Percentiles rank a stretch among this genome's conserved stretches.
These are phyloP conservation scores for Talaromyces sp. DNA, from an alignment of 2,329 filamentous ascomycete genomes.

Conservation along the genomic window DNA sequence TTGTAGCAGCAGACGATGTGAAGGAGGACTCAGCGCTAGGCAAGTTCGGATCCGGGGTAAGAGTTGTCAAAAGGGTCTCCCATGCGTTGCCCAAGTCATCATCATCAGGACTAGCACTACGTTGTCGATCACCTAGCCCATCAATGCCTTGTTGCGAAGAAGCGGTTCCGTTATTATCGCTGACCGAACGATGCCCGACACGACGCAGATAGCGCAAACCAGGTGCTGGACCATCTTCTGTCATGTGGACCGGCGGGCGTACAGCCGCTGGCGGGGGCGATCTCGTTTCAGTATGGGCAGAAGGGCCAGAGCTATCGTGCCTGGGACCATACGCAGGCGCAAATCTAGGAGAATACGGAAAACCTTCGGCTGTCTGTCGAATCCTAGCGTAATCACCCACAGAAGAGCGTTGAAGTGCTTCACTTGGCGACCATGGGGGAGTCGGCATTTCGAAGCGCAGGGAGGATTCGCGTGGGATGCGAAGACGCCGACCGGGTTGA, in stretches of 20 bases:
- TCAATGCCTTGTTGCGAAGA: conserved; percentile 47
- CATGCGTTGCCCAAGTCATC: conserved; percentile 58
- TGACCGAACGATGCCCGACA: conserved; percentile 34
- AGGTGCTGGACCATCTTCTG: conserved; percentile 22
- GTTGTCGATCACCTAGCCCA: conserved; percentile 77
- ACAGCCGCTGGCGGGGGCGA: conserved; percentile 25
- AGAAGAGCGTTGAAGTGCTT: conserved; percentile 26
- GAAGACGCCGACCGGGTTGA: conserved; percentile 33
- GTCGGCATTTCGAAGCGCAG: conserved; percentile 31
- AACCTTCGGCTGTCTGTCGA: conserved; percentile 22
- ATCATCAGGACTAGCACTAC: conserved; percentile 67
- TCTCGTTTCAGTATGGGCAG: conserved; percentile 20
- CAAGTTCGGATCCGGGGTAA: conserved; percentile 75
- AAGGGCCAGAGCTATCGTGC: conserved; percentile 24
- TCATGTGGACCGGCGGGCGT: conserved; percentile 7
- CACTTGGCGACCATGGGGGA: conserved; percentile 27
- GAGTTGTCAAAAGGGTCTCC: conserved; percentile 75
- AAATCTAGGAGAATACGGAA: conserved; percentile 42
- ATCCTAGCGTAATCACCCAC: conserved; percentile 21
- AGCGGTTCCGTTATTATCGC: conserved; percentile 23
- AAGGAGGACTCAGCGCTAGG: conserved; percentile 83
- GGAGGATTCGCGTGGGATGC: conserved; percentile 36
- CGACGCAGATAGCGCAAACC: conserved; percentile 30
- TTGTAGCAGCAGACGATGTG: conserved; percentile 51
- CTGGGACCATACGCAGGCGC: conserved; percentile 41